These are phyloP conservation scores for Trichoderma reesei DNA, from an alignment of 495 filamentous ascomycete genomes.

Conservation along the genomic window DNA sequence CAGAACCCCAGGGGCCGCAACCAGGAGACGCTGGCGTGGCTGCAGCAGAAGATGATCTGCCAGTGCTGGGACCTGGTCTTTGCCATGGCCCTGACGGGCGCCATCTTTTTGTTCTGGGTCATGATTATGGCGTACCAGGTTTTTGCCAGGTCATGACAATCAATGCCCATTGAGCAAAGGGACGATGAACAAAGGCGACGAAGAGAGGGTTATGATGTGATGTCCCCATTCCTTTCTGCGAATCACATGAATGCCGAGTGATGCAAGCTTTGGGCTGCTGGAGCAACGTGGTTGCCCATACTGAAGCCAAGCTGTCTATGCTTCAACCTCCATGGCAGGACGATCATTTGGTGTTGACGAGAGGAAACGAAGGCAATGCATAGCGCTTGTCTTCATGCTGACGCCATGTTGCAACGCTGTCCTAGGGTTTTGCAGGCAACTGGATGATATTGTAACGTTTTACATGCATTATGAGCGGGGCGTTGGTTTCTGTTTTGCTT, in stretches of 20 bases:
- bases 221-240: neutral
- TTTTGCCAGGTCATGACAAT: constrained; percentile 43
- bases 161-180: neutral
- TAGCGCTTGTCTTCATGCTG: neutral
- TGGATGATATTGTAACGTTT: constrained; percentile 2
- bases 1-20: constrained; percentile 49
- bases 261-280: neutral
- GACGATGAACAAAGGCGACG: neutral
- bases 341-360: neutral
- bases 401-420: neutral
- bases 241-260: neutral
- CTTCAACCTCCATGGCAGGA: neutral
- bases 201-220: neutral
- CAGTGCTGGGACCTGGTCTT: constrained; percentile 53
- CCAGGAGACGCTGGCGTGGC: constrained; percentile 67
- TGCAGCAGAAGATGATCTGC: constrained; percentile 81
- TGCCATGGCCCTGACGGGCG: constrained; percentile 65
- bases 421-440: no score
- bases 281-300: neutral
- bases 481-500: neutral
- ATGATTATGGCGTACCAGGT: constrained; percentile 90
- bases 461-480: constrained; percentile 9
- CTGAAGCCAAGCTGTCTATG: constrained; percentile 11
- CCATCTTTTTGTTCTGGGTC: constrained; percentile 86
- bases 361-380: no score